Conservation (phyloP, 768 basidiomycete species). For the Rhizopogon rudus region DNA sequence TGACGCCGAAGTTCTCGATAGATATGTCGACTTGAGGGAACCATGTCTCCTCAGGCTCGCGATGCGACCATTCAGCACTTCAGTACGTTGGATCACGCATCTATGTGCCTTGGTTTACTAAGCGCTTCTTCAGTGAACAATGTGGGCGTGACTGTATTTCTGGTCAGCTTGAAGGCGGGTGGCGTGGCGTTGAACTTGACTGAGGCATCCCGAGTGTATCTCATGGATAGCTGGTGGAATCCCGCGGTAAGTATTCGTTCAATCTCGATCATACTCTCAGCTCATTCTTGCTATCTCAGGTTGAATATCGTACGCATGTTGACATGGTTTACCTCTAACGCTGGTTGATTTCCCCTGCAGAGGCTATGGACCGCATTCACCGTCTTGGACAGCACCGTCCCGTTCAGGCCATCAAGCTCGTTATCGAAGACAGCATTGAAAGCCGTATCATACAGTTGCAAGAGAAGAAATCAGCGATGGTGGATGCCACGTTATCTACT, state of each 20-base stretch:
- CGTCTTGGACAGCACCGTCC: conserved; percentile 93
- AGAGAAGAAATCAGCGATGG: conserved; percentile 96
- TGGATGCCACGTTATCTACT: conserved; percentile 78
- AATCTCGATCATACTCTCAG: background rate
- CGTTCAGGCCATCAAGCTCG: conserved; percentile 88
- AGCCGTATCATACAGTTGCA: conserved; percentile 91
- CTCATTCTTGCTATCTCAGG: conserved; percentile 27
- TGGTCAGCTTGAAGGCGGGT: conserved; percentile 94
- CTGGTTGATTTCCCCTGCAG: conserved; percentile 31
- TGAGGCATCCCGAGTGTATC: conserved; percentile 88
- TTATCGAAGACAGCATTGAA: conserved; percentile 96
- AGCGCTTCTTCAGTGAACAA: conserved; percentile 65
- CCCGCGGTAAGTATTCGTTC: conserved; percentile 59
- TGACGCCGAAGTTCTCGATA: conserved; percentile 24
- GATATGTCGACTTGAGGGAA: conserved; percentile 93
- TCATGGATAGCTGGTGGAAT: conserved; percentile 99
- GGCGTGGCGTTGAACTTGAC: conserved; percentile 90
- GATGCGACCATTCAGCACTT: conserved; percentile 95
- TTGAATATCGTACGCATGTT: conserved; percentile 68
- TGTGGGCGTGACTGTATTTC: conserved; percentile 93
- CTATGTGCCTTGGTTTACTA: background rate
- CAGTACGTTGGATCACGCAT: conserved; percentile 47
- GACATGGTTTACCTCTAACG: background rate
- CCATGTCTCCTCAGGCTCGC: conserved; percentile 94
- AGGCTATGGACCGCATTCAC: conserved; percentile 98